phyloP scores from a whole-genome alignment of 83 land plant genomes.

The Thuja plicata region DNA sequence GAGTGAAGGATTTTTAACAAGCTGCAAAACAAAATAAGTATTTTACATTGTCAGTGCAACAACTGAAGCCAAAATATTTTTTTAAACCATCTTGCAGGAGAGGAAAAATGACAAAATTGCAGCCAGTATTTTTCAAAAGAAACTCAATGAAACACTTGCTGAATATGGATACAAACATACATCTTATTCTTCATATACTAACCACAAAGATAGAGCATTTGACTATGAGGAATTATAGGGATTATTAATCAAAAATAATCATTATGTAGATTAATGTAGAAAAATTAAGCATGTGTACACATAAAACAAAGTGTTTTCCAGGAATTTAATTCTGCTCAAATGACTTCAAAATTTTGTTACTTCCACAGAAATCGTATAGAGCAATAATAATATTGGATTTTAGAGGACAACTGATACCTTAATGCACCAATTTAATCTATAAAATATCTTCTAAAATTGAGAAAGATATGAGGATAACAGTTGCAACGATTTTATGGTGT shows the following conservation, averaged over 20 bases:
- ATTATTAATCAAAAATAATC: too few species aligned
- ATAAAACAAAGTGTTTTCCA: background rate
- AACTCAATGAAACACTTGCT: background rate
- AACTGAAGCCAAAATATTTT: background rate
- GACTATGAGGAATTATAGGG: background rate
- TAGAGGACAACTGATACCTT: background rate
- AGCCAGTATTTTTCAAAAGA: background rate
- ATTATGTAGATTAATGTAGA: background rate
- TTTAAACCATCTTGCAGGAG: background rate
- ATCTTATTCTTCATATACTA: background rate
- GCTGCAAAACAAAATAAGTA: constrained; percentile 38
- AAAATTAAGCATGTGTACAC: background rate
- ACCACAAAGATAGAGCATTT: background rate
- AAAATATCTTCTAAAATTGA: background rate
- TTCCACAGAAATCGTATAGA: background rate
- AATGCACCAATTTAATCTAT: background rate
- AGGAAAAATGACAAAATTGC: background rate
- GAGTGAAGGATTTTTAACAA: constrained; percentile 93
- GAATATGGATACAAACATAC: background rate
- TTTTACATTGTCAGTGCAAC: background rate
- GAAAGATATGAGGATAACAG: background rate
- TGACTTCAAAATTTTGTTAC: background rate
- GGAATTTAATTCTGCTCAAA: background rate
- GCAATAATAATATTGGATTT: background rate
- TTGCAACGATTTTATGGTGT: background rate